A percentile compares a stretch with the other conserved stretches of the same genome.
phyloP scores from a whole-genome alignment of 1,284 basidiomycete species.

The Cystobasidiaceae sp. region DNA sequence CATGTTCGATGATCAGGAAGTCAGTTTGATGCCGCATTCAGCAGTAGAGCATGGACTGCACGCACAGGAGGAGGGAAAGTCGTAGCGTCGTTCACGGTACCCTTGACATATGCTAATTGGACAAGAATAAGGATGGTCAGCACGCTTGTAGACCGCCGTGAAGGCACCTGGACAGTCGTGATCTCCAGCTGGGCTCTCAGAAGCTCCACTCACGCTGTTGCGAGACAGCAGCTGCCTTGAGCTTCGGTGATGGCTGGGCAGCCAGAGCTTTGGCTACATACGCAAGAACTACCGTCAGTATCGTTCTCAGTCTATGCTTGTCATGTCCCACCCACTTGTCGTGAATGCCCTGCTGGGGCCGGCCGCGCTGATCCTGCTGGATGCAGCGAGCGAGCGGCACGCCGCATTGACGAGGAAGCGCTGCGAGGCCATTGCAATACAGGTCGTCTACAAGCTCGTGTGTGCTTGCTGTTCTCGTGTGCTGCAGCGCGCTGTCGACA shows the following conservation, averaged over 20 bases:
- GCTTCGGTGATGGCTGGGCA: constrained; percentile 11
- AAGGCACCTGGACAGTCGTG: neutral
- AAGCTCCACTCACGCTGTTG: constrained; percentile 21
- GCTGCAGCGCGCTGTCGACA: neutral
- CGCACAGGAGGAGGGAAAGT: constrained; percentile 66
- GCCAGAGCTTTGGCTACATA: neutral
- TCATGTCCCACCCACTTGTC: neutral
- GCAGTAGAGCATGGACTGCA: neutral
- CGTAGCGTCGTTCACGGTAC: constrained; percentile 93
- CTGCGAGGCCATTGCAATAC: constrained; percentile 1
- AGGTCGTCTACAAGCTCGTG: neutral
- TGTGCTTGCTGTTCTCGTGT: neutral
- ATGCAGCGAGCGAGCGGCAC: neutral
- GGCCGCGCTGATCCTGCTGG: neutral
- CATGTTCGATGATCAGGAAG: neutral
- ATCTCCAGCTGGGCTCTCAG: neutral
- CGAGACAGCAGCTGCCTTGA: constrained; percentile 13
- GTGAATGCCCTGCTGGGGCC: constrained; percentile 4
- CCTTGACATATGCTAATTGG: constrained; percentile 73
- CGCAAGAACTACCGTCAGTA: neutral
- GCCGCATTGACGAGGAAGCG: constrained; percentile 23
- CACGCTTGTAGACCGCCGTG: neutral
- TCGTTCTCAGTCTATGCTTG: neutral
- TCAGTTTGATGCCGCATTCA: neutral
- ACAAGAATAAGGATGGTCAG: neutral